These are phyloP conservation scores for Rhytidhysteron rufulum DNA, from an alignment of 2,329 filamentous ascomycete species.

Conservation along the genomic window DNA sequence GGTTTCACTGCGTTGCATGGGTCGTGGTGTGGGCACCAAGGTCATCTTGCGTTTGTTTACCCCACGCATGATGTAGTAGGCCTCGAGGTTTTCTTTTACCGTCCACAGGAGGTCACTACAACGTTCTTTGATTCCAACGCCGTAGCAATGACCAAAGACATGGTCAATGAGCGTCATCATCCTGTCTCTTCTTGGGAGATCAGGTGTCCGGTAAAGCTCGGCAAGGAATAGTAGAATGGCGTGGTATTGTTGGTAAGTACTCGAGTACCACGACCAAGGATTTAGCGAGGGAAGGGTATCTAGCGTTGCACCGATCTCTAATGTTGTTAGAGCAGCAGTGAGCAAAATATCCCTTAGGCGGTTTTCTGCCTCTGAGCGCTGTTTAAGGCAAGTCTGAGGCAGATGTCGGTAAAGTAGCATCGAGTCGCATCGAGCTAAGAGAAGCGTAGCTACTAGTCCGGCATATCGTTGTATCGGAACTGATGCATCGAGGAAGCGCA, in stretches of 20 bases:
- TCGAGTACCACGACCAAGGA: constrained; percentile 35
- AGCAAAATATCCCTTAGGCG: constrained; percentile 34
- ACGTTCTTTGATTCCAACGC: constrained; percentile 30
- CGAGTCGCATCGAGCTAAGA: constrained; percentile 37
- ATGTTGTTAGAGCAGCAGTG: constrained; percentile 31
- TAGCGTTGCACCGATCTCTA: constrained; percentile 37
- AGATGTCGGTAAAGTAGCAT: constrained; percentile 38
- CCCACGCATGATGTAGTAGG: constrained; percentile 37
- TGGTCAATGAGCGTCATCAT: constrained; percentile 38
- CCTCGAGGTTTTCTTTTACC: constrained; percentile 36
- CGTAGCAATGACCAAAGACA: constrained; percentile 37
- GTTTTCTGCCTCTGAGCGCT: constrained; percentile 34
- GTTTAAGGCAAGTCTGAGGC: constrained; percentile 28
- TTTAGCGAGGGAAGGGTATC: constrained; percentile 33
- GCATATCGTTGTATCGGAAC: constrained; percentile 34
- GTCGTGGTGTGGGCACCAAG: constrained; percentile 17
- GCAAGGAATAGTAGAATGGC: constrained; percentile 34
- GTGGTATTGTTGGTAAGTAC: constrained; percentile 37
- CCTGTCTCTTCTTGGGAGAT: constrained; percentile 29
- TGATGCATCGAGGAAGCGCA: constrained; percentile 29
- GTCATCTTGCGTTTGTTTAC: constrained; percentile 25
- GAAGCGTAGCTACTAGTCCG: constrained; percentile 32
- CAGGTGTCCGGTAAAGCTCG: constrained; percentile 34
- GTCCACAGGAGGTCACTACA: constrained; percentile 33
- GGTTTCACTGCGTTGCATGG: neutral